Percentiles rank a stretch among this genome's conserved stretches.
Evolutionary conservation across 73 alveolate species (phyloP).

Genomic region (Stentor coeruleus): DNA sequence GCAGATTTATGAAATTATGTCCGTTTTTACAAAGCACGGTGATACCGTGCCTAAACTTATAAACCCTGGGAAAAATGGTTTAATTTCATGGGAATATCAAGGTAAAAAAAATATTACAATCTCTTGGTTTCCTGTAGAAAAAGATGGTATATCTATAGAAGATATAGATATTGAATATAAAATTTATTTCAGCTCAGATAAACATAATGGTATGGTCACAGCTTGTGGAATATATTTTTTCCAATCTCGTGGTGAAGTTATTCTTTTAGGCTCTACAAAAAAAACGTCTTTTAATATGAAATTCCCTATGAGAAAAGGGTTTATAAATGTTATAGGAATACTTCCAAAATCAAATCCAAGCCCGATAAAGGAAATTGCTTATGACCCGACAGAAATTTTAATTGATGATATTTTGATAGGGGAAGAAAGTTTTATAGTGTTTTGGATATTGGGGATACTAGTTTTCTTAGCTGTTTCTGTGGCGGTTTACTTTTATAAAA

Average conservation of each 20-base stretch:
- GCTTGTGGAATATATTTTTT: conserved; percentile 8
- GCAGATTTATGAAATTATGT: not conserved
- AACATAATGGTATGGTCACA: not conserved
- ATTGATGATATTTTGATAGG: not conserved
- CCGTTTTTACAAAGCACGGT: conserved; percentile 16
- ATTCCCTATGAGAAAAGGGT: not conserved
- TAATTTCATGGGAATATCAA: not conserved
- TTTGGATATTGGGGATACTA: not conserved
- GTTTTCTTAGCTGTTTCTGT: not conserved
- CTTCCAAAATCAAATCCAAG: not conserved
- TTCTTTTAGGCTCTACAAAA: not conserved
- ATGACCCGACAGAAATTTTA: conserved; percentile 20
- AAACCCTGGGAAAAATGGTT: not conserved
- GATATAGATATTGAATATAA: not conserved
- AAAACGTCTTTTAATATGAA: not conserved
- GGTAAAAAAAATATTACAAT: not conserved
- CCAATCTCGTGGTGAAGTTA: not conserved
- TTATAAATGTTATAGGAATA: conserved; percentile 11
- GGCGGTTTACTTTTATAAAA: conserved; percentile 4
- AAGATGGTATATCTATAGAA: not conserved
- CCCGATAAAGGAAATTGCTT: not conserved
- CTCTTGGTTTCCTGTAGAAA: not conserved
- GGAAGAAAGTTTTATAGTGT: not conserved
- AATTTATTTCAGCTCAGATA: not conserved
- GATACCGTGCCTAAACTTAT: not conserved